Percentiles rank a stretch among this genome's conserved stretches.
These are phyloP conservation scores for Aschersonia sp. DNA, from an alignment of 2,329 filamentous ascomycete species.

Conservation along the genomic window DNA sequence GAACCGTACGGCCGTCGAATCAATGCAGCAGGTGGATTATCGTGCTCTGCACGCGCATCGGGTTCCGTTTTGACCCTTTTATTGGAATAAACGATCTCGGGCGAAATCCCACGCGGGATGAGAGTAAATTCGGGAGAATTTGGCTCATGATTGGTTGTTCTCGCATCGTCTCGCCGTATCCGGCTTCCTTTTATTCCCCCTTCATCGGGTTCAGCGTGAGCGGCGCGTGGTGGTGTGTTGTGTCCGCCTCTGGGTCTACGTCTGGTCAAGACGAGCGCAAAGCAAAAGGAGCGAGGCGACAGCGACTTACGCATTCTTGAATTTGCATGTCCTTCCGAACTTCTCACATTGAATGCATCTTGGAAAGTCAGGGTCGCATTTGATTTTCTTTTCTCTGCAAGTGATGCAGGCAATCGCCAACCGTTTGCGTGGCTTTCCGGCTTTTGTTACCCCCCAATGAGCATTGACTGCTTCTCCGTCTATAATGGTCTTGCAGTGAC, in stretches of 20 bases:
- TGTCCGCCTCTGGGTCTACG: conserved; percentile 41
- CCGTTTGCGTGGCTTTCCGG: conserved; percentile 81
- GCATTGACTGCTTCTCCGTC: conserved; percentile 81
- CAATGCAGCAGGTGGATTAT: conserved; percentile 16
- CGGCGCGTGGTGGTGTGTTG: conserved; percentile 38
- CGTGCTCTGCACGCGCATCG: conserved; percentile 25
- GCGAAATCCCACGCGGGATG: conserved; percentile 16
- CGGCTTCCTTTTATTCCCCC: conserved; percentile 14
- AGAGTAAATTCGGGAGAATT: conserved; percentile 29
- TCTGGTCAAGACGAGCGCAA: conserved; percentile 2
- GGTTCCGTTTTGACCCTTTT: conserved; percentile 36
- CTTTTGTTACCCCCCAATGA: conserved; percentile 87
- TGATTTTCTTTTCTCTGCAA: conserved; percentile 94
- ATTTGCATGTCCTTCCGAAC: conserved; percentile 72
- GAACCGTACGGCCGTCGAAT: conserved; percentile 19
- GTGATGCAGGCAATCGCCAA: conserved; percentile 86
- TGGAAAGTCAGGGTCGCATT: conserved; percentile 78
- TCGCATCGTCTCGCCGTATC: conserved; percentile 13
- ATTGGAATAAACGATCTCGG: conserved; percentile 26
- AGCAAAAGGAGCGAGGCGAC: neutral
- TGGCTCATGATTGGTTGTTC: conserved; percentile 5
- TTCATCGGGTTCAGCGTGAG: conserved; percentile 34
- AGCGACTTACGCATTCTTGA: conserved; percentile 73
- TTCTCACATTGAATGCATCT: conserved; percentile 89
- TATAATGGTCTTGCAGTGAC: conserved; percentile 67